A percentile compares a stretch with the other conserved stretches of the same genome.
phyloP scores from a whole-genome alignment of 1,284 basidiomycete genomes.

The Ceratobasidium sp. region DNA sequence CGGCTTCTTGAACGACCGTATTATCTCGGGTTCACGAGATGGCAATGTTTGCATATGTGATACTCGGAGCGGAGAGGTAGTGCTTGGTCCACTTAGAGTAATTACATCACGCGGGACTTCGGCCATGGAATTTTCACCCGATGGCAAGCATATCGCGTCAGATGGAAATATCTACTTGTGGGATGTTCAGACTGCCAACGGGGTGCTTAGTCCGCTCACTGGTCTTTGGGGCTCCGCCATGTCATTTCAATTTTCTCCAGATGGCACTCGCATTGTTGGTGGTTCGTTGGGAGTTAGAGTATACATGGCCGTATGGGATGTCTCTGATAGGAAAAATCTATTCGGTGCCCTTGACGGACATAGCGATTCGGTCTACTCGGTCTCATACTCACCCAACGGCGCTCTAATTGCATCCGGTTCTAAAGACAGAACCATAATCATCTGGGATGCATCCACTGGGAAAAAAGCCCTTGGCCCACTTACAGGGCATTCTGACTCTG shows the following conservation, averaged over 20 bases:
- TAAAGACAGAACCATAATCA: not conserved
- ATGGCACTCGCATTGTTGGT: slow-evolving; percentile 27
- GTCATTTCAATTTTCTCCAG: slow-evolving; percentile 25
- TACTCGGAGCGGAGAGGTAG: too few species aligned
- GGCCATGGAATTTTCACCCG: slow-evolving; percentile 16
- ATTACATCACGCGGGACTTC: too few species aligned
- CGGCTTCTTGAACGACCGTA: too few species aligned
- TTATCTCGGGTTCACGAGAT: too few species aligned
- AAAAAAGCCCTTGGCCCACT: too few species aligned
- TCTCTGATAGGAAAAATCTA: not conserved
- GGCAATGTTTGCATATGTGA: too few species aligned
- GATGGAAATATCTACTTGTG: slow-evolving; percentile 3
- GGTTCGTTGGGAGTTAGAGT: slow-evolving; percentile 8
- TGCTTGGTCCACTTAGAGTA: too few species aligned
- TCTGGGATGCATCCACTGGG: slow-evolving; percentile 2
- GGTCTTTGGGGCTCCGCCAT: not conserved
- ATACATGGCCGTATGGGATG: too few species aligned
- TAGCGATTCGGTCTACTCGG: not conserved
- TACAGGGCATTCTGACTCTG: not conserved
- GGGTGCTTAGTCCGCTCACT: not conserved
- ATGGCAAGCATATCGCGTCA: slow-evolving; percentile 6
- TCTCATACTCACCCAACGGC: slow-evolving; percentile 9
- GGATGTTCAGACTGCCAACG: slow-evolving; percentile 1
- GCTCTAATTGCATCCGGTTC: too few species aligned
- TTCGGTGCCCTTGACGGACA: slow-evolving; percentile 4